Conservation (phyloP, 2,329 filamentous ascomycete genomes). For the Verticillium zaregamsianum region DNA sequence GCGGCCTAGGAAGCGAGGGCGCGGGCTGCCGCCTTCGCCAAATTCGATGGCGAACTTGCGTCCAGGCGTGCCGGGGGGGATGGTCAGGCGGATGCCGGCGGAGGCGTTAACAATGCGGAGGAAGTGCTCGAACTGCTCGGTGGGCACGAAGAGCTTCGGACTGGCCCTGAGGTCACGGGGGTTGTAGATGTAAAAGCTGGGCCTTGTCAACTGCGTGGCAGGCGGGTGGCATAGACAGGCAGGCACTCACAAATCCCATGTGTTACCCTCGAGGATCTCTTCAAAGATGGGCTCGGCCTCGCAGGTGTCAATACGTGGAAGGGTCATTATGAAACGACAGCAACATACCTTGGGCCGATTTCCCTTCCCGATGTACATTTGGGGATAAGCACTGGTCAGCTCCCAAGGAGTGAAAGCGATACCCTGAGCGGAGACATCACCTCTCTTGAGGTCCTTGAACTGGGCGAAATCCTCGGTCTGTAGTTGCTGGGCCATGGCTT, state of each 20-base stretch:
- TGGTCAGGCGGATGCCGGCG: conserved; percentile 46
- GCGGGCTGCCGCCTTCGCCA: conserved; percentile 51
- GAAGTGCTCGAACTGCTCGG: conserved; percentile 60
- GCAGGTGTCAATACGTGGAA: neutral
- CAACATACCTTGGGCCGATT: conserved; percentile 44
- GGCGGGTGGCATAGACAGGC: neutral
- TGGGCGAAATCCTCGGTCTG: conserved; percentile 4
- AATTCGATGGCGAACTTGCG: conserved; percentile 61
- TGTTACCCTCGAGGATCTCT: conserved; percentile 50
- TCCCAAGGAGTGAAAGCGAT: conserved; percentile 46
- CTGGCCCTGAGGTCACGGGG: conserved; percentile 39
- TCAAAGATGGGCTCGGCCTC: conserved; percentile 46
- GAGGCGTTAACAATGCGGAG: conserved; percentile 61
- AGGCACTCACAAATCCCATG: conserved; percentile 72
- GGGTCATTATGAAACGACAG: neutral
- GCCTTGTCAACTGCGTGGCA: conserved; percentile 7
- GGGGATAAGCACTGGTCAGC: conserved; percentile 53
- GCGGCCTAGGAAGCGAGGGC: conserved; percentile 64
- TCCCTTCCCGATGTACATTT: conserved; percentile 50
- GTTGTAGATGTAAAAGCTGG: conserved; percentile 64
- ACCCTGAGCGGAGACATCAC: conserved; percentile 17
- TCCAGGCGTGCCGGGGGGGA: conserved; percentile 50
- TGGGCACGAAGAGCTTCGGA: conserved; percentile 64
- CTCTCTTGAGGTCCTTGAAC: conserved; percentile 5
- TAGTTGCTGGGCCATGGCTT: neutral